Evolutionary conservation across 2,329 filamentous ascomycete species (phyloP).

Genomic region (Exophiala aquamarina): DNA sequence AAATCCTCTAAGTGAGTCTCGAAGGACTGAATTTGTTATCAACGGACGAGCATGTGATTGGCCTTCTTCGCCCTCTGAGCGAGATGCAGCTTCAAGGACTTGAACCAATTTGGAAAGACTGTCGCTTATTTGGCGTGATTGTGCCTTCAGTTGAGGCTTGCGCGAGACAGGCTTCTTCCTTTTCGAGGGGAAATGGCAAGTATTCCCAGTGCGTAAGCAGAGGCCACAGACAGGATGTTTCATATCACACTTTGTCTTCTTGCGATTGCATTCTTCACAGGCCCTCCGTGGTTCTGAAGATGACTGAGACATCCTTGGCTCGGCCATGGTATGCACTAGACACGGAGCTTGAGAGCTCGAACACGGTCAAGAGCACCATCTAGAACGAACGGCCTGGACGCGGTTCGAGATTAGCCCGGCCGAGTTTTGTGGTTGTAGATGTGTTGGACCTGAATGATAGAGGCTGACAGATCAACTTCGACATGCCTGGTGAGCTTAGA

Average conservation of each 20-base stretch:
- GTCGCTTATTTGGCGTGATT: slow-evolving; percentile 17
- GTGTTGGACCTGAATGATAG: no score
- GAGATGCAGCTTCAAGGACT: slow-evolving; percentile 19
- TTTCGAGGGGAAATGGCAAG: slow-evolving; percentile 19
- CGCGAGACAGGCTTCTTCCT: slow-evolving; percentile 14
- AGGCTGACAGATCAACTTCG: no score
- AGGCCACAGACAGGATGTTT: slow-evolving; percentile 19
- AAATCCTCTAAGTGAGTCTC: slow-evolving; percentile 16
- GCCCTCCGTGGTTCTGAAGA: not conserved
- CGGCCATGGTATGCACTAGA: no score
- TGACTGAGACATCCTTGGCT: no score
- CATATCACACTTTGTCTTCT: slow-evolving; percentile 25
- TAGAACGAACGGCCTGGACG: no score
- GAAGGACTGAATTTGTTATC: slow-evolving; percentile 10
- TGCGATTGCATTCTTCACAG: slow-evolving; percentile 17
- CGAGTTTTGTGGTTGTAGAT: no score
- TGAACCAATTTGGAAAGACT: slow-evolving; percentile 15
- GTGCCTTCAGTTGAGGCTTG: slow-evolving; percentile 18
- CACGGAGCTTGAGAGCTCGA: no score
- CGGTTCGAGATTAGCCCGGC: no score
- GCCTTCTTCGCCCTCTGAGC: slow-evolving; percentile 2
- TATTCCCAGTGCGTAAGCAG: slow-evolving; percentile 18
- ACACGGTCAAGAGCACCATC: no score
- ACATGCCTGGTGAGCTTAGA: no score
- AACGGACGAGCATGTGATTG: slow-evolving; percentile 6